Conservation (phyloP, 2,329 filamentous ascomycete species). For the Cordyceps tenuipes region DNA sequence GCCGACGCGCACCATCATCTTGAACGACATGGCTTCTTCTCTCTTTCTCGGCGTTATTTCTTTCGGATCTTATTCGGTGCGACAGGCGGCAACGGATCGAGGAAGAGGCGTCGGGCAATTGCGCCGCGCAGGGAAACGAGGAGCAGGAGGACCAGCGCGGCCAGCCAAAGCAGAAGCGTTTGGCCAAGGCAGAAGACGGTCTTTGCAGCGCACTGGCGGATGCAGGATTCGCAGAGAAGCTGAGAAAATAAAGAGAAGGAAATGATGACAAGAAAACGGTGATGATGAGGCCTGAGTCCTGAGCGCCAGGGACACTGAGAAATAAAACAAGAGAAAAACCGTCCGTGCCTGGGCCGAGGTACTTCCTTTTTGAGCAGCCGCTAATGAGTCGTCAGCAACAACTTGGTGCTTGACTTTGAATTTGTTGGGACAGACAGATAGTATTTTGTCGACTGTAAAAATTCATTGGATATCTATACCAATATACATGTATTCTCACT, state of each 20-base stretch:
- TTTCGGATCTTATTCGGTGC: constrained; percentile 16
- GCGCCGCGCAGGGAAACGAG: constrained; percentile 4
- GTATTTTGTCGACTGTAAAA: too few relatives aligned
- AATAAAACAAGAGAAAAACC: neutral
- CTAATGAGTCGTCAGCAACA: neutral
- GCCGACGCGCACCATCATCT: constrained; percentile 30
- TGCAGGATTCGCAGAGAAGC: neutral
- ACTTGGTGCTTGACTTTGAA: neutral
- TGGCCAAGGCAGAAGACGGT: constrained; percentile 33
- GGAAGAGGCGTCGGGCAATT: constrained; percentile 9
- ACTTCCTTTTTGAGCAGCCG: neutral
- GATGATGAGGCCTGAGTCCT: neutral
- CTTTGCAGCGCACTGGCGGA: constrained; percentile 26
- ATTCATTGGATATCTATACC: too few relatives aligned
- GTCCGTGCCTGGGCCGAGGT: constrained; percentile 8
- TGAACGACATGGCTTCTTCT: constrained; percentile 24
- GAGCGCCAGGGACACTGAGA: neutral
- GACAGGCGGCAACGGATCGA: neutral
- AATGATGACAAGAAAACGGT: neutral
- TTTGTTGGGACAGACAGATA: neutral
- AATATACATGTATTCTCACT: neutral
- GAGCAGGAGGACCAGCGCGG: constrained; percentile 24
- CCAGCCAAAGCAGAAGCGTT: constrained; percentile 33
- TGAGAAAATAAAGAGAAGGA: neutral
- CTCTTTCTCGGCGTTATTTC: neutral